Evolutionary conservation across 768 basidiomycete genomes (phyloP), one percentile per base, ranked within the genome.

Genomic region (Tulasnella sp.): DNA sequence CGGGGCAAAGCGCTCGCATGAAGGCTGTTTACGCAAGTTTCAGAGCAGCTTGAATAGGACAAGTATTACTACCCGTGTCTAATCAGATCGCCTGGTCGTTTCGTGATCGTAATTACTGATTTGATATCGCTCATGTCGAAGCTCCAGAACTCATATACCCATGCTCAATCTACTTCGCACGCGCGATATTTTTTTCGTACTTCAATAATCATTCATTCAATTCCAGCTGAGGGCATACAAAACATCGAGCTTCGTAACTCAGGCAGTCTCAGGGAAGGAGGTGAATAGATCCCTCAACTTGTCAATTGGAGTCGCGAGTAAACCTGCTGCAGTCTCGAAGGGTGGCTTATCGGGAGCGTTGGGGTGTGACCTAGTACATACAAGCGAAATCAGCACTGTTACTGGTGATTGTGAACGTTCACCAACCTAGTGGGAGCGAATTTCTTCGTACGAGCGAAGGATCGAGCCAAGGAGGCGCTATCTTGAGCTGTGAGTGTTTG

Each of bases 361-460:
- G 0, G 75, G 76, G 57, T 78, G 76, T 4, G 74, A 57, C 22
- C 76, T 77, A 55, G 1, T 19, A 33, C 22, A 8, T 0, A 5
- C 0, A 52, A 32, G 35, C 4, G 4, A 15, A n/a, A 10, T n/a
- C n/a, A n/a, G n/a, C n/a, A 13, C 5, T 10, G 25, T 22, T 22
- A 25, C 25, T 29, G 15, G 8, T 12, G 20, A 40, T 41, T 27
- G 45, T n/a, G 27, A 20, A 7, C 8, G 7, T 46, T 20, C 5
- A 62, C 71, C 10, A 19, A 75, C 77, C 74, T 67, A 7, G 79
- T 79, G 0, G 78, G 79, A 4, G 68, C 77, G 54, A 79, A 76
- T 56, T 73, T 72, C 67, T 81, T 81, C 1, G 78, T 79, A 46
- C 67, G 62, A 56, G 62, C 67, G 64, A 80, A 81, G 29, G 58